A percentile compares a stretch with the other conserved stretches of the same genome.
Evolutionary conservation across 192 early-diverging fungal genomes (phyloP).

Genomic region (Coemansia sp.): DNA sequence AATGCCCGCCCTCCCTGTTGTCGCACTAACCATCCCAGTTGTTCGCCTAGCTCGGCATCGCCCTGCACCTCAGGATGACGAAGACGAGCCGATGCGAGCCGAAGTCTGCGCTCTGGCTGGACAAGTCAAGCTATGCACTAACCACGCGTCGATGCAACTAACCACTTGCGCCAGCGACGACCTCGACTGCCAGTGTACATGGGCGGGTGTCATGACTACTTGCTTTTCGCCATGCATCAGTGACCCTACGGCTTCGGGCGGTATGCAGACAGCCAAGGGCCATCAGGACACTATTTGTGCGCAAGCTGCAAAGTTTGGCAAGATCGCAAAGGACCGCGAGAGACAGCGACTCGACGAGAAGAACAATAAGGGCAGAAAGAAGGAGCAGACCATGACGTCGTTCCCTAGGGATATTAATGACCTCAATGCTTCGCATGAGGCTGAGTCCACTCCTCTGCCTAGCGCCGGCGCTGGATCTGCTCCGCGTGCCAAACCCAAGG

Average conservation of each 20-base stretch:
- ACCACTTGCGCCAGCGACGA: constrained; percentile 46
- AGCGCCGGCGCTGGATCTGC: neutral
- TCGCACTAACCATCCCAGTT: neutral
- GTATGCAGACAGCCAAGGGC: constrained; percentile 44
- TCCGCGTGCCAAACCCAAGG: neutral
- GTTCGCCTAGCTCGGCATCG: neutral
- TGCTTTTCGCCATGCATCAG: constrained; percentile 50
- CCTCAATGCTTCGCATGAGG: constrained; percentile 28
- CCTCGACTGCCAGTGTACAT: constrained; percentile 53
- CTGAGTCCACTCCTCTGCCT: neutral
- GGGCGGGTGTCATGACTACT: constrained; percentile 39
- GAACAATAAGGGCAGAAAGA: constrained; percentile 32
- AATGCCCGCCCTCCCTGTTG: neutral
- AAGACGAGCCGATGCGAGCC: neutral
- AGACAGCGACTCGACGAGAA: constrained; percentile 35
- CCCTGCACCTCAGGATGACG: neutral
- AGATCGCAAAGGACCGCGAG: constrained; percentile 52
- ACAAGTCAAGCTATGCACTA: constrained; percentile 51
- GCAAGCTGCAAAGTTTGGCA: constrained; percentile 54
- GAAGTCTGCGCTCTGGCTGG: constrained; percentile 40
- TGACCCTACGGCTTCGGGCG: constrained; percentile 39
- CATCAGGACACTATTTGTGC: constrained; percentile 40
- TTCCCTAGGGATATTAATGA: constrained; percentile 40
- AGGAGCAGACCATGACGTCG: constrained; percentile 12
- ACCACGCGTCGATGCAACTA: constrained; percentile 50